Evolutionary conservation across 257 asterid genomes (phyloP), one percentile per base, ranked within the genome.

Genomic region (Craterostigma plantagineum): DNA sequence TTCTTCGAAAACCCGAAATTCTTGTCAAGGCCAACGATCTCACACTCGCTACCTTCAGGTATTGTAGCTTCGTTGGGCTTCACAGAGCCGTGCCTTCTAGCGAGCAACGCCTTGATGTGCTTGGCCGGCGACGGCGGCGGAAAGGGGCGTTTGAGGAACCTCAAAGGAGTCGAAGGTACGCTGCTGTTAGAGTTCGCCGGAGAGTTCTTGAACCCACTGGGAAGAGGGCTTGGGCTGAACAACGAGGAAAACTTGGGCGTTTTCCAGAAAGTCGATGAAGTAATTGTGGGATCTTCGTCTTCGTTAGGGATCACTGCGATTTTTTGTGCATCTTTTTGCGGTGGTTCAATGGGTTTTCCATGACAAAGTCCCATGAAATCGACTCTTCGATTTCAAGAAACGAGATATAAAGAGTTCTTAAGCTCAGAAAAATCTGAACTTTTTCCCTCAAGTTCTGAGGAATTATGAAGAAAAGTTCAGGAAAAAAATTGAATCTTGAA

Each of bases 101-200:
- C 77, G 43, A 86, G 42, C 36, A 40, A 16, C 16, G 17, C 33
- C 62, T 76, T 75, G 14, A 86, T 81, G 61, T 86, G 97, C 74
- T 81, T 86, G 42, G 94, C 97, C 17, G 97, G 97, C 3, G 97
- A 86, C 35, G 94, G 97, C 9, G 91, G 97, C 9, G 94, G 94
- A 52, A 79, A 79, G 30, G 95, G 95, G 52, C 92, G 70, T 46
- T 81, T 81, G 15, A 86, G 67, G 36, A 86, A 60, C 2, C 94
- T 59, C 33, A 75, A 73, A 58, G 97, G 97, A 36, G 97, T 86
- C 14, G 97, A 86, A 60, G 54, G 56, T 36, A 68, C 84, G 53
- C 92, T 82, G 66, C 72, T 63, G 8, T 63, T 71, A 10, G 40
- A 35, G 40, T 39, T 39, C 11, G 92, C 84, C 17, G 97, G 97